These are phyloP conservation scores for Penicillium aurantiogriseum DNA, from an alignment of 2,329 filamentous ascomycete species.

Conservation along the genomic window DNA sequence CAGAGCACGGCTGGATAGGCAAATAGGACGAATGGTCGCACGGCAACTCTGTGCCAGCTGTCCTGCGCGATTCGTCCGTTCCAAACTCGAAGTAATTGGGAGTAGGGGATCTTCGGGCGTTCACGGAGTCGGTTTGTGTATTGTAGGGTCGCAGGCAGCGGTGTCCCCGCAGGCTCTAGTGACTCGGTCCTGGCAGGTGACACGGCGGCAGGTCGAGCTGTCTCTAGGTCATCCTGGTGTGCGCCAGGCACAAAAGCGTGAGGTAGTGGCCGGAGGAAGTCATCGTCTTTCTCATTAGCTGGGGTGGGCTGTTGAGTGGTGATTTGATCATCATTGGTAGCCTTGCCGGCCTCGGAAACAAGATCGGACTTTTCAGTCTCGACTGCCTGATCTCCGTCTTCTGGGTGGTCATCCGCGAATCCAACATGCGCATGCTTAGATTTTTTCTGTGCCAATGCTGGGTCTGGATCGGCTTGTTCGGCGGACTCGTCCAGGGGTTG, in stretches of 20 bases:
- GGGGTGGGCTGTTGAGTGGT: slow-evolving; percentile 1
- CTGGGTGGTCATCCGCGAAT: slow-evolving; percentile 47
- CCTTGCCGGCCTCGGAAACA: not conserved
- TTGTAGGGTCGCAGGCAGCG: slow-evolving; percentile 30
- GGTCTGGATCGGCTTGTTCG: slow-evolving; percentile 7
- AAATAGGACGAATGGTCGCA: slow-evolving; percentile 81
- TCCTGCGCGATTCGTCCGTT: slow-evolving; percentile 76
- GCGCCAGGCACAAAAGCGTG: slow-evolving; percentile 2
- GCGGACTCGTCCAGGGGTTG: slow-evolving; percentile 16
- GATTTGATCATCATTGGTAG: slow-evolving; percentile 2
- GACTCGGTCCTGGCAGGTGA: slow-evolving; percentile 36
- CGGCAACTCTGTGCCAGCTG: slow-evolving; percentile 73
- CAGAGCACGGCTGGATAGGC: slow-evolving; percentile 86
- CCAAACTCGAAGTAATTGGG: slow-evolving; percentile 71
- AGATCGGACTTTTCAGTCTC: slow-evolving; percentile 10
- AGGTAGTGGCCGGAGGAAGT: slow-evolving; percentile 12
- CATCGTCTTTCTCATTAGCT: slow-evolving; percentile 17
- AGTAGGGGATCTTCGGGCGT: slow-evolving; percentile 67
- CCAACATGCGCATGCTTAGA: slow-evolving; percentile 54
- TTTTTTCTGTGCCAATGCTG: slow-evolving; percentile 22
- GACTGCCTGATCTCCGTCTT: slow-evolving; percentile 19
- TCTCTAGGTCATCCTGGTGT: slow-evolving; percentile 31
- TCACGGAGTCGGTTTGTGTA: slow-evolving; percentile 72
- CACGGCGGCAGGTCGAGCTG: slow-evolving; percentile 17
- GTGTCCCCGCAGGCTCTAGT: slow-evolving; percentile 24